Evolutionary conservation across 2,329 filamentous ascomycete genomes (phyloP).

Genomic region (Teratosphaeria gauchensis): DNA sequence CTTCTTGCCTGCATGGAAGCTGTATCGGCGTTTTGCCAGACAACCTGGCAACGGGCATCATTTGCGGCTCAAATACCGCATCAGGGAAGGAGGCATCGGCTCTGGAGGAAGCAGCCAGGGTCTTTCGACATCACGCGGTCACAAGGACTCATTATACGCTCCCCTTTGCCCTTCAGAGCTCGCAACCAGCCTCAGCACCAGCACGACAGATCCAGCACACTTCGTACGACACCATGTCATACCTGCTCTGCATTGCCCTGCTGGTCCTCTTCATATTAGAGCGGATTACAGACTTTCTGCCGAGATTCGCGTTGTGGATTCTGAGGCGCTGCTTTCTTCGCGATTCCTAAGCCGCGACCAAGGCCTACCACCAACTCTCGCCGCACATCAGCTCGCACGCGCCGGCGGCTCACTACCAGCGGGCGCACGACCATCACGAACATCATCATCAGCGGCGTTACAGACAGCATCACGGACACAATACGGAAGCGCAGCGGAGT

Average conservation of each 20-base stretch:
- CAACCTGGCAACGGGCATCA: slow-evolving; percentile 48
- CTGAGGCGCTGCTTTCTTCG: slow-evolving; percentile 82
- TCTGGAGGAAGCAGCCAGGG: slow-evolving; percentile 14
- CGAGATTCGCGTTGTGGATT: slow-evolving; percentile 83
- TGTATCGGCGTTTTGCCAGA: slow-evolving; percentile 66
- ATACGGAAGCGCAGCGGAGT: slow-evolving; percentile 15
- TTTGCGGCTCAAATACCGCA: slow-evolving; percentile 70
- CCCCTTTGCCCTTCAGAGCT: slow-evolving; percentile 55
- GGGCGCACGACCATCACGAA: slow-evolving; percentile 30
- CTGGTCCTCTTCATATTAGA: slow-evolving; percentile 70
- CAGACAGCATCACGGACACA: slow-evolving; percentile 4
- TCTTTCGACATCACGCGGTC: slow-evolving; percentile 34
- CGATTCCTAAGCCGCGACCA: slow-evolving; percentile 89
- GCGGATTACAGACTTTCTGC: slow-evolving; percentile 82
- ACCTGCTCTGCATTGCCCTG: slow-evolving; percentile 74
- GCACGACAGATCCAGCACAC: slow-evolving; percentile 22
- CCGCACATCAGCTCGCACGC: not conserved
- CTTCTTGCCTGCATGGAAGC: slow-evolving; percentile 77
- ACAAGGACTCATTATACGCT: slow-evolving; percentile 58
- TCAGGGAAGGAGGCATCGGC: slow-evolving; percentile 56
- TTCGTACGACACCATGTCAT: slow-evolving; percentile 65
- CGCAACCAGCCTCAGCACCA: slow-evolving; percentile 31
- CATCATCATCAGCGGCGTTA: not conserved
- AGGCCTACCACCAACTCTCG: slow-evolving; percentile 8
- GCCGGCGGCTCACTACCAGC: slow-evolving; percentile 18